Percentiles rank a stretch among this genome's conserved stretches.
Evolutionary conservation across 306 rosid genomes (phyloP).

Genomic region (Benincasa hispida): DNA sequence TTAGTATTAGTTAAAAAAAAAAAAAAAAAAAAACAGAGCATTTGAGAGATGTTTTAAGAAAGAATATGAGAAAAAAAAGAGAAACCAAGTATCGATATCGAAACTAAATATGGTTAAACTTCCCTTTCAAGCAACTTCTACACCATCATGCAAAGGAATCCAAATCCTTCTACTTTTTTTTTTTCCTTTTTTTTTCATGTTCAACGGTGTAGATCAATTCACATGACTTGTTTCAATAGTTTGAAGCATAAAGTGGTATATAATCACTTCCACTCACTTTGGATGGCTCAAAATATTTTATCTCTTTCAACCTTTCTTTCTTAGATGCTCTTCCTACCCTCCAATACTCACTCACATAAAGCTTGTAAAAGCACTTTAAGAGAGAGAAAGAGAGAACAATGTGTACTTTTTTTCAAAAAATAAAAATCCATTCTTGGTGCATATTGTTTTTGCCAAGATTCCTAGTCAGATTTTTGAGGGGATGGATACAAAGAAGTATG

Average conservation of each 20-base stretch:
- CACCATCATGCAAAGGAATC: conserved; percentile 17
- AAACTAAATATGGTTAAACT: not conserved
- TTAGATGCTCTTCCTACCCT: conserved; percentile 28
- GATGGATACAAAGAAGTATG: not conserved
- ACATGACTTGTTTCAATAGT: conserved; percentile 22
- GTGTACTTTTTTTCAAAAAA: not conserved
- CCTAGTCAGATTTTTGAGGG: conserved; percentile 5
- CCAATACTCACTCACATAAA: conserved; percentile 23
- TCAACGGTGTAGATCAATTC: conserved; percentile 24
- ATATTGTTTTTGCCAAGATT: not conserved
- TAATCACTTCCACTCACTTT: conserved; percentile 11
- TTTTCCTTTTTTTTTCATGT: not conserved
- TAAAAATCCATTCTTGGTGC: not conserved
- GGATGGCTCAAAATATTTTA: conserved; percentile 34
- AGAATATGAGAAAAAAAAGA: not conserved
- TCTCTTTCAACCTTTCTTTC: conserved; percentile 15
- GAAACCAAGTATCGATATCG: not conserved
- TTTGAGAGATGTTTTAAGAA: not conserved
- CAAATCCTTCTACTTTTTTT: not conserved
- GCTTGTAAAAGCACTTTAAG: conserved; percentile 34
- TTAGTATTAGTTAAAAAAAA: not conserved
- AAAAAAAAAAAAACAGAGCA: too few relatives aligned
- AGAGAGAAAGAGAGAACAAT: conserved; percentile 11
- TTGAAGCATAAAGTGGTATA: conserved; percentile 15
- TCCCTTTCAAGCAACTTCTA: not conserved